phyloP scores from a whole-genome alignment of 768 basidiomycete genomes.

The Leccinum obscurum region DNA sequence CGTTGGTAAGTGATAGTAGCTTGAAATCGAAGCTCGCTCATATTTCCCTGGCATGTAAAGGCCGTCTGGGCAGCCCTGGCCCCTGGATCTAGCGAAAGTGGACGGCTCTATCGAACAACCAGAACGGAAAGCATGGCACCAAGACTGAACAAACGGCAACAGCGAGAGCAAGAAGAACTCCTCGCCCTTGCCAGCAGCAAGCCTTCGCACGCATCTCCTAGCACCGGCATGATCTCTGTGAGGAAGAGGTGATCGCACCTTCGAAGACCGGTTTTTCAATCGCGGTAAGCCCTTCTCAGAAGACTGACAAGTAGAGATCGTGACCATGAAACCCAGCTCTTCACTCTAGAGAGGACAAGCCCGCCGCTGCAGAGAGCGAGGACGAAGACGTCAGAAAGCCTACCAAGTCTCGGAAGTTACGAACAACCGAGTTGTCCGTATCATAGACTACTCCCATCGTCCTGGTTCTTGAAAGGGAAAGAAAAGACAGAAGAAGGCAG shows the following conservation, averaged over 20 bases:
- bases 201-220: conserved; percentile 12
- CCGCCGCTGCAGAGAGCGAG: conserved; percentile 19
- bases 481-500: conserved; percentile 42
- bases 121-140: conserved; percentile 52
- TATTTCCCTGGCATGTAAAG: too few relatives aligned
- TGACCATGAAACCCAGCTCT: conserved; percentile 39
- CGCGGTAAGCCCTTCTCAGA: conserved; percentile 38
- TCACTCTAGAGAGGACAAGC: conserved; percentile 34
- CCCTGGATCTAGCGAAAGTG: too few relatives aligned
- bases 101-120: too few relatives aligned
- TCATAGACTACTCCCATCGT: neutral
- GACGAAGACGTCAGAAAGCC: conserved; percentile 22
- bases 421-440: conserved; percentile 1
- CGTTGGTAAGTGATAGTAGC: too few relatives aligned
- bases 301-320: conserved; percentile 11
- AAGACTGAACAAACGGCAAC: conserved; percentile 81
- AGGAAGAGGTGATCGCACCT: conserved; percentile 36
- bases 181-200: conserved; percentile 45
- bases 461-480: conserved; percentile 28
- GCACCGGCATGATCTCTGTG: conserved; percentile 30
- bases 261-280: conserved; percentile 39
- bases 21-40: too few relatives aligned
- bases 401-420: conserved; percentile 26
- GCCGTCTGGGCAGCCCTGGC: too few relatives aligned
- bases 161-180: conserved; percentile 82